phyloP scores from a whole-genome alignment of 495 filamentous ascomycete genomes.

The Penicillium malachiteum region DNA sequence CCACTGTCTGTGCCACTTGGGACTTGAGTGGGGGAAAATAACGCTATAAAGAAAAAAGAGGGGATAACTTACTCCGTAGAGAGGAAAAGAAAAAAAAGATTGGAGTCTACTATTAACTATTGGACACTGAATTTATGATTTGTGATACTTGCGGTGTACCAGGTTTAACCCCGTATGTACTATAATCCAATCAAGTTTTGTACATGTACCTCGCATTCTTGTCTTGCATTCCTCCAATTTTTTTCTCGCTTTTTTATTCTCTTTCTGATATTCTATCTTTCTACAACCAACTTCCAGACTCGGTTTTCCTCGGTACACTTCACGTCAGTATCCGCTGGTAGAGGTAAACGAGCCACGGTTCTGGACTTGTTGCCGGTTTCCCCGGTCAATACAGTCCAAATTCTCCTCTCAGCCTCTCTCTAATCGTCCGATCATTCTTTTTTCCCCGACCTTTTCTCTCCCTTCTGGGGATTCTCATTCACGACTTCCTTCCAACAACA shows the following conservation, averaged over 20 bases:
- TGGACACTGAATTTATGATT: background rate
- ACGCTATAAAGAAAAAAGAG: constrained; percentile 9
- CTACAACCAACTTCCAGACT: background rate
- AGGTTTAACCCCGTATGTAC: background rate
- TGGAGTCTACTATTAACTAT: background rate
- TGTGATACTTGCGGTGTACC: constrained; percentile 7
- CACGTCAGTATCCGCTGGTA: constrained; percentile 20
- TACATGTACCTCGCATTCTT: constrained; percentile 18
- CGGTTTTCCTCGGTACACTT: constrained; percentile 1
- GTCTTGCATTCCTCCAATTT: constrained; percentile 13
- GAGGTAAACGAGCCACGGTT: constrained; percentile 26
- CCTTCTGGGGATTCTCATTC: too few species aligned
- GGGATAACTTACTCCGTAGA: background rate
- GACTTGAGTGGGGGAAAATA: background rate
- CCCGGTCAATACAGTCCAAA: constrained; percentile 15
- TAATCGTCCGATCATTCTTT: background rate
- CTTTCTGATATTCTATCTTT: constrained; percentile 5
- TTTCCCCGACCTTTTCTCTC: background rate
- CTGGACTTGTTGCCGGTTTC: constrained; percentile 12
- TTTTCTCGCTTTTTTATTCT: constrained; percentile 9
- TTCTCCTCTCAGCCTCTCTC: constrained; percentile 5
- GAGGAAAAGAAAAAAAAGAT: background rate
- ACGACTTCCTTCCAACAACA: background rate
- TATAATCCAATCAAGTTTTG: constrained; percentile 6
- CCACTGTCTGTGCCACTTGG: constrained; percentile 15